Evolutionary conservation across 768 basidiomycete species (phyloP), one percentile per base, ranked within the genome.

Genomic region (Rhodotorula kratochvilovae): DNA sequence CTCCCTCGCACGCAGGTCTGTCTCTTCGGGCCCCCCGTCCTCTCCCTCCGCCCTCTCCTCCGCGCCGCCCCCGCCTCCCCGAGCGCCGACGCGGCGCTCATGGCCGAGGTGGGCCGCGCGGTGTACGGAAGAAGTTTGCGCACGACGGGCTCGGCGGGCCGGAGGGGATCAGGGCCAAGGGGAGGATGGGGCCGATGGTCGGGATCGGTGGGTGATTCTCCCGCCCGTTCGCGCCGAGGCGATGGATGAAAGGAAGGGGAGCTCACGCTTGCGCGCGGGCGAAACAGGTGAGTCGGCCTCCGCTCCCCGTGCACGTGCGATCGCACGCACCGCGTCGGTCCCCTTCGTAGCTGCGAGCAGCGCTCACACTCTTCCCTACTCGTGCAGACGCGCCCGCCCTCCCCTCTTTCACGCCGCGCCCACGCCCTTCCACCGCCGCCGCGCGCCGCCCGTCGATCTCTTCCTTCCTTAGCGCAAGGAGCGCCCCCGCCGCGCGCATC

Each of bases 121-220:
- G 69, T 74, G 0, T 65, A 54, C 55, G 67, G 67, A 70, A 78
- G 59, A 72, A 78, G 35, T 78, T 72, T 42, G 77, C 77, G 36
- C 77, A 78, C 62, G 59, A 78, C 63, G 77, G 77, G 17, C 69
- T 72, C 23, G 75, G 74, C 69, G 76, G 77, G 70, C 55, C 67
- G 70, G 62, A 55, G 27, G 75, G 72, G 17, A 68, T 77, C 43
- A 56, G 67, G 13, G 46, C 16, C 33, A 54, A 70, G 8, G 74
- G 74, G 16, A 85, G 85, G 57, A 92, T 92, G 81, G 84, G 89
- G 61, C 89, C 91, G 19, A 94, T 94, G 91, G 93, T 93, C 73
- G 82, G 91, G 71, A 94, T 94, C 80, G 92, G 92, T 81, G 92
- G 92, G 88, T 94, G 86, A 90, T 23, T n/a, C 43, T 8, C 11